Conservation (phyloP, 352 stramenopile species). For the Globisporangium spiculum region DNA sequence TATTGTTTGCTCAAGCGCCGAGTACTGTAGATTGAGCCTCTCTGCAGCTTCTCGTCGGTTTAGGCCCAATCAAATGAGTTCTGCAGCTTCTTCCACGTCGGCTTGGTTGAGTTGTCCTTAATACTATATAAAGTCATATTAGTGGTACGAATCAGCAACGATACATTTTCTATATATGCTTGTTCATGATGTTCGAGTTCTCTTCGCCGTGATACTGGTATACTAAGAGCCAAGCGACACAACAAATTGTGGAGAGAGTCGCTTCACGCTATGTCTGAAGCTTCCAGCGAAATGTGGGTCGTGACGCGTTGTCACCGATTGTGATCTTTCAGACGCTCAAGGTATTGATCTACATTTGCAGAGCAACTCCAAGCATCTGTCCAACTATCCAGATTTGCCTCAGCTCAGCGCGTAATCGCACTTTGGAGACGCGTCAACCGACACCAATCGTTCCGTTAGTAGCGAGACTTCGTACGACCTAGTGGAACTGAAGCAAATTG, state of each 20-base stretch:
- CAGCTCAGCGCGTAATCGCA: background rate
- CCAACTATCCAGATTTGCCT: background rate
- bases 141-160: no score
- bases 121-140: no score
- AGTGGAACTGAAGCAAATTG: background rate
- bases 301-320: background rate
- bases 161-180: no score
- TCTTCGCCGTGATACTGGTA: background rate
- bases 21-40: no score
- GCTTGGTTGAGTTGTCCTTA: no score
- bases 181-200: background rate
- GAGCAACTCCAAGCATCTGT: background rate
- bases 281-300: background rate
- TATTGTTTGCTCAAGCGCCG: no score
- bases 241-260: background rate
- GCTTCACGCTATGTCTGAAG: background rate
- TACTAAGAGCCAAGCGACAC: background rate
- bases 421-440: background rate
- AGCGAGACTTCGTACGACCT: background rate
- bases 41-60: no score
- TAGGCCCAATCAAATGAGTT: no score
- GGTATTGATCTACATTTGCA: background rate
- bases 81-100: no score
- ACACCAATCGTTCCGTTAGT: background rate
- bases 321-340: background rate